A percentile compares a stretch with the other conserved stretches of the same genome.
phyloP scores from a whole-genome alignment of 768 basidiomycete genomes.

The Gautieria morchelliformis region DNA sequence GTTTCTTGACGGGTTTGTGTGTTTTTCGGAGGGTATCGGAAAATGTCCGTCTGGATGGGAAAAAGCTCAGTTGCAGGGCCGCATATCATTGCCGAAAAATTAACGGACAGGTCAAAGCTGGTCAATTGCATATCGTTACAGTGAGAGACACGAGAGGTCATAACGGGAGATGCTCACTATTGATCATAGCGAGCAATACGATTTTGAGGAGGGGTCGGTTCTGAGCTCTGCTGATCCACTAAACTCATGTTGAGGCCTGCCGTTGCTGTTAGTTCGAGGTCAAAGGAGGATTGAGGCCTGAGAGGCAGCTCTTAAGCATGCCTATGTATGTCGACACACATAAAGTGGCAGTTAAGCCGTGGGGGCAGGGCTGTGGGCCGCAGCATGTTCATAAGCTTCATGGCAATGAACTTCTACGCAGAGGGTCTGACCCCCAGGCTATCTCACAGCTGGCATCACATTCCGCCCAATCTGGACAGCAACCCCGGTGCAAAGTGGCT shows the following conservation, averaged over 20 bases:
- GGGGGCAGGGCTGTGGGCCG: too few species aligned
- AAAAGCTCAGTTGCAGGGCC: background rate
- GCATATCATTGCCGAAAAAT: background rate
- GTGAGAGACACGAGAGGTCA: background rate
- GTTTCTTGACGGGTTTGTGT: constrained; percentile 10
- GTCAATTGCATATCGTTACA: background rate
- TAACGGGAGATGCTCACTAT: constrained; percentile 9
- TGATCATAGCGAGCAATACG: constrained; percentile 16
- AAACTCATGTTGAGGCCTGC: background rate
- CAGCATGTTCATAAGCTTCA: too few species aligned
- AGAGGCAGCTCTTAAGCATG: too few species aligned
- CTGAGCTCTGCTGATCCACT: background rate
- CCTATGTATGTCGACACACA: too few species aligned
- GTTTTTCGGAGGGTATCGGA: constrained; percentile 16
- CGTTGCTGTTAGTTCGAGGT: too few species aligned
- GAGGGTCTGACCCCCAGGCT: too few species aligned
- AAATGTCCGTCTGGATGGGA: constrained; percentile 11
- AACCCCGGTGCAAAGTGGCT: too few species aligned
- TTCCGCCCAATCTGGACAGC: too few species aligned
- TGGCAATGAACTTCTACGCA: too few species aligned
- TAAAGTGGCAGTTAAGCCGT: too few species aligned
- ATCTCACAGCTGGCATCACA: too few species aligned
- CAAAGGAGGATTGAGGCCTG: background rate
- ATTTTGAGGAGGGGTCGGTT: background rate
- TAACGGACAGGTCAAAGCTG: background rate